Conservation (phyloP, 495 filamentous ascomycete genomes). For the Penicillium coffeae region DNA sequence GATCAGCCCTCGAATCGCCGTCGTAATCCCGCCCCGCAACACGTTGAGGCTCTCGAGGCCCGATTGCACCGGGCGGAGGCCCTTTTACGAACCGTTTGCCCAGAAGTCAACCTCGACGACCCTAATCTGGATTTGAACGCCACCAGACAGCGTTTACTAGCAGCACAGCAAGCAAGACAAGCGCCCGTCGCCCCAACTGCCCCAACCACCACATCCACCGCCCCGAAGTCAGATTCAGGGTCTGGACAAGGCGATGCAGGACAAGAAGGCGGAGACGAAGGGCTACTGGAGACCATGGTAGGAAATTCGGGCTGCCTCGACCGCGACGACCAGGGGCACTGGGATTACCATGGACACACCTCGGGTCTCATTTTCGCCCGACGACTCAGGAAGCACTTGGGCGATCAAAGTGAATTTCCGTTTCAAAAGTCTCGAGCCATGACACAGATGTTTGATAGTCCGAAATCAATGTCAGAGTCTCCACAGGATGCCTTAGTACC, state of each 20-base stretch:
- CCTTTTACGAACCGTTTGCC: constrained; percentile 73
- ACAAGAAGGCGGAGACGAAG: constrained; percentile 55
- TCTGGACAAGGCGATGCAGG: constrained; percentile 12
- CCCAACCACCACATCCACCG: not conserved
- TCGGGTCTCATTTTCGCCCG: constrained; percentile 85
- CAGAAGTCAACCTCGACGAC: constrained; percentile 80
- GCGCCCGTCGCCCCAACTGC: constrained; percentile 3
- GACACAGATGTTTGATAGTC: constrained; percentile 64
- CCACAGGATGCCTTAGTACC: constrained; percentile 49
- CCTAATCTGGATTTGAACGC: constrained; percentile 70
- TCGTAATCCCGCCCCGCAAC: constrained; percentile 91
- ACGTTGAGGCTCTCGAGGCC: constrained; percentile 86
- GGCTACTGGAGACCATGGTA: constrained; percentile 91
- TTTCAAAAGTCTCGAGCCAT: constrained; percentile 30
- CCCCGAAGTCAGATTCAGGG: constrained; percentile 9
- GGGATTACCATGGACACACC: constrained; percentile 93
- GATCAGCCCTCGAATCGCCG: constrained; percentile 95
- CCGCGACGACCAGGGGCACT: constrained; percentile 84
- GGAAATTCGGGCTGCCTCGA: constrained; percentile 84
- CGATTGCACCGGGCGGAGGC: constrained; percentile 81
- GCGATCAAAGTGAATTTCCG: constrained; percentile 47
- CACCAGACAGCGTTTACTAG: constrained; percentile 42
- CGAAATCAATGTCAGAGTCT: constrained; percentile 61
- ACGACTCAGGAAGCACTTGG: constrained; percentile 81
- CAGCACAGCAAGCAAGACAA: constrained; percentile 28